A percentile compares a stretch with the other conserved stretches of the same genome.
Conservation (phyloP, 176 grass and related monocot species). For the Lolium perenne region DNA sequence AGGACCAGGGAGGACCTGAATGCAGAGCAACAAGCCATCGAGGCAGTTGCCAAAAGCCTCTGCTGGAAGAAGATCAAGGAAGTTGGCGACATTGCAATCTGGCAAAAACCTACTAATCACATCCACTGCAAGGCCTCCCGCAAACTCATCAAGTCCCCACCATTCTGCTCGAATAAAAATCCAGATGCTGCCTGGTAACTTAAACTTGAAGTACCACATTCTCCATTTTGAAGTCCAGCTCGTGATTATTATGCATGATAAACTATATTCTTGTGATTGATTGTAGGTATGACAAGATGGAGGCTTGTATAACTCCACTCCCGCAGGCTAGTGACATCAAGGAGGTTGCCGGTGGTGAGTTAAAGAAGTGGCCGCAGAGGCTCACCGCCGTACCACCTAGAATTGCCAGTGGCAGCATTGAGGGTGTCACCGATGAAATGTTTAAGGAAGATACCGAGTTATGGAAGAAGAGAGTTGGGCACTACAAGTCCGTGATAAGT, state of each 20-base stretch:
- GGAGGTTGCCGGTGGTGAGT: conserved; percentile 72
- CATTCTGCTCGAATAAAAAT: conserved; percentile 61
- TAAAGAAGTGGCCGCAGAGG: conserved; percentile 89
- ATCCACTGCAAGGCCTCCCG: conserved; percentile 71
- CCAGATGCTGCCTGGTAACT: conserved; percentile 85
- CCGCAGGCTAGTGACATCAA: conserved; percentile 60
- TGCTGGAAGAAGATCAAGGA: conserved; percentile 96
- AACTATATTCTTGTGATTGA: background rate
- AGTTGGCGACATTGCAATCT: conserved; percentile 80
- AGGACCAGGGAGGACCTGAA: conserved; percentile 67
- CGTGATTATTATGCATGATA: background rate
- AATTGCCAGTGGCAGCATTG: conserved; percentile 73
- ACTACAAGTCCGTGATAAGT: conserved; percentile 75
- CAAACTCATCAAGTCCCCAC: conserved; percentile 60
- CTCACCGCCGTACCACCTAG: conserved; percentile 75
- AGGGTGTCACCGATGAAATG: conserved; percentile 62
- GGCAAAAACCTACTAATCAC: conserved; percentile 94
- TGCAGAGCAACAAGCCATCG: conserved; percentile 72
- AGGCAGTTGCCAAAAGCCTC: conserved; percentile 66
- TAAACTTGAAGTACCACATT: conserved; percentile 10
- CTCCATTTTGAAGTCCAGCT: conserved; percentile 17
- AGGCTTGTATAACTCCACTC: conserved; percentile 73
- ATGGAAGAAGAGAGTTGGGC: conserved; percentile 77
- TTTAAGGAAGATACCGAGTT: conserved; percentile 68
- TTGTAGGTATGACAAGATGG: conserved; percentile 84